Evolutionary conservation across 352 stramenopile genomes (phyloP).

Genomic region (Pythium coloratum): DNA sequence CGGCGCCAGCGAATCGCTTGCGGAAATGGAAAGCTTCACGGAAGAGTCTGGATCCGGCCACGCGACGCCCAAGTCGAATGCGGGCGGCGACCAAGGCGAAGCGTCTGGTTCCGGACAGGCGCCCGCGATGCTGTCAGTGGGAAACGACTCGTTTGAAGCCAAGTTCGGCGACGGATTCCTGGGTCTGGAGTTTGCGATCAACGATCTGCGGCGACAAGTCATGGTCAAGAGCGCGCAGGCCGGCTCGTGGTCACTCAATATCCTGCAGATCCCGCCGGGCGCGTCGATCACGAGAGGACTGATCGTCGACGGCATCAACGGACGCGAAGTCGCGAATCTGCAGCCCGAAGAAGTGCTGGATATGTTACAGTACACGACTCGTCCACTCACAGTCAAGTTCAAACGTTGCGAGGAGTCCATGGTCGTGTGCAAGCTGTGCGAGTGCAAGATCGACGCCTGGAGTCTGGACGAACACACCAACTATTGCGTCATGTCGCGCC

Average conservation of each 20-base stretch:
- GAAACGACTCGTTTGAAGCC: constrained; percentile 61
- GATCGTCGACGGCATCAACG: constrained; percentile 68
- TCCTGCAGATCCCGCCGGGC: constrained; percentile 45
- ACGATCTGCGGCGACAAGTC: constrained; percentile 48
- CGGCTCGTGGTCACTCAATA: constrained; percentile 33
- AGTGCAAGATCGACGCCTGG: constrained; percentile 67
- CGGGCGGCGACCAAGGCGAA: neutral
- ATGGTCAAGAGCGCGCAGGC: constrained; percentile 62
- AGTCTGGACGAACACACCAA: constrained; percentile 75
- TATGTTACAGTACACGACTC: constrained; percentile 53
- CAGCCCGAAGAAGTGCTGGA: constrained; percentile 59
- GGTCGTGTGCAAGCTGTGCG: constrained; percentile 83
- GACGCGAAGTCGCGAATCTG: constrained; percentile 32
- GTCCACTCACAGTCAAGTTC: constrained; percentile 72
- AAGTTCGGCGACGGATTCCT: constrained; percentile 74
- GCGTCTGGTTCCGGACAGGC: neutral
- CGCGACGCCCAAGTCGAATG: neutral
- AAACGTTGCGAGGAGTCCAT: constrained; percentile 37
- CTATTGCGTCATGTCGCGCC: constrained; percentile 76
- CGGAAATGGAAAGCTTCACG: constrained; percentile 19
- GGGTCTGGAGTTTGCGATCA: constrained; percentile 70
- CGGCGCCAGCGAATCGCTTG: constrained; percentile 23
- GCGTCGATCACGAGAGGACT: constrained; percentile 49
- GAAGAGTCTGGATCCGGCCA: constrained; percentile 2
- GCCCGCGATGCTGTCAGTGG: neutral